phyloP scores from a whole-genome alignment of 345 rosid genomes.

The Pugionium dolabratum region DNA sequence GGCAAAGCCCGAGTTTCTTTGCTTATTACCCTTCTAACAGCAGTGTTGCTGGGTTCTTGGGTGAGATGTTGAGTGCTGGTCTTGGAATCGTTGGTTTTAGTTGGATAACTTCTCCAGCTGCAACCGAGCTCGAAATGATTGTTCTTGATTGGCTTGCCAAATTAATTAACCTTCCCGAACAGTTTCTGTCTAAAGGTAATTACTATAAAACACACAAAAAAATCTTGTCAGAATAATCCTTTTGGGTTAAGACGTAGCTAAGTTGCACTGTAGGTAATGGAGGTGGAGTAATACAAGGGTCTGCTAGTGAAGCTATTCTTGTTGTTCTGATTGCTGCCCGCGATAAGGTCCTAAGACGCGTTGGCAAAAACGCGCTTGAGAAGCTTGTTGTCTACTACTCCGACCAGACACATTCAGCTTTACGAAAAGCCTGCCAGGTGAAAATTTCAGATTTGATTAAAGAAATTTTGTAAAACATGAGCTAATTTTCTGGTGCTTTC shows the following conservation, averaged over 20 bases:
- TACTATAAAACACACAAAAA: not conserved
- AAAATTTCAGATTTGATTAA: not conserved
- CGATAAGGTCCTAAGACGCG: constrained; percentile 52
- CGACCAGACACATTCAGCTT: constrained; percentile 85
- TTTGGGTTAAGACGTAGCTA: constrained; percentile 13
- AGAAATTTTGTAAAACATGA: not conserved
- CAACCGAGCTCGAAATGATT: constrained; percentile 87
- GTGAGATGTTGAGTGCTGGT: constrained; percentile 96
- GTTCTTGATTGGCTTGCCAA: constrained; percentile 93
- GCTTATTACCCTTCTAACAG: constrained; percentile 89
- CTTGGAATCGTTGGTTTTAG: constrained; percentile 83
- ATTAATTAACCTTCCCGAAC: constrained; percentile 68
- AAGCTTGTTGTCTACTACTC: constrained; percentile 86
- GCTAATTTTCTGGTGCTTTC: constrained; percentile 4
- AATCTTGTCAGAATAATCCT: not conserved
- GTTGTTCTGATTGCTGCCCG: constrained; percentile 81
- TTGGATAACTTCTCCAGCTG: constrained; percentile 93
- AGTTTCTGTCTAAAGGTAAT: constrained; percentile 71
- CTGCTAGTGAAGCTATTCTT: constrained; percentile 94
- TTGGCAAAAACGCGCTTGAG: constrained; percentile 60
- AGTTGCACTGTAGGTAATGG: constrained; percentile 63
- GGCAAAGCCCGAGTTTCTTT: constrained; percentile 87
- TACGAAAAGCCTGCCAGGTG: constrained; percentile 92
- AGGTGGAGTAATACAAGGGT: constrained; percentile 92
- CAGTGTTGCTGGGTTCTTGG: constrained; percentile 87